These are phyloP conservation scores for Spinacia oleracea DNA, from an alignment of 179 eudicot genomes.

Conservation along the genomic window DNA sequence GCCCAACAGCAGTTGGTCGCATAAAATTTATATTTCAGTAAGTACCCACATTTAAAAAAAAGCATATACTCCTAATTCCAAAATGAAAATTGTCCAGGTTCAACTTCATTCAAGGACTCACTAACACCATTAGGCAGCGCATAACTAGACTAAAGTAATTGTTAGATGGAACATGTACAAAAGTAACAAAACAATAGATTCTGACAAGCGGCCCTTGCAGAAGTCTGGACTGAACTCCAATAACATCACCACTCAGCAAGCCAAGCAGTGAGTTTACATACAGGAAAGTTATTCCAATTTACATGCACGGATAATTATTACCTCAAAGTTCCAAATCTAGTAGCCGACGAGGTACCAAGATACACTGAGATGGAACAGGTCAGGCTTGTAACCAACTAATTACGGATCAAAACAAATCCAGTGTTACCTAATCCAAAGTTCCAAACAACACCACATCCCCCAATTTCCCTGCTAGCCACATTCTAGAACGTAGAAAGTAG, in stretches of 20 bases:
- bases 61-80: background rate
- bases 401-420: background rate
- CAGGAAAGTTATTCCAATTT: background rate
- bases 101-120: background rate
- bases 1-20: background rate
- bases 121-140: background rate
- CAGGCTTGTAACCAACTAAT: background rate
- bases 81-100: background rate
- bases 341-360: background rate
- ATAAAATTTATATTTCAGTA: background rate
- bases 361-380: background rate
- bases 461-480: background rate
- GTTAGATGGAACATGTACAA: background rate
- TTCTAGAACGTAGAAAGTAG: background rate
- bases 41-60: background rate
- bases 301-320: background rate
- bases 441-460: background rate
- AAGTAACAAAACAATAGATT: background rate
- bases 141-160: background rate
- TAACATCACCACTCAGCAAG: background rate
- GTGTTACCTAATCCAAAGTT: background rate
- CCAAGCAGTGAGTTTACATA: background rate
- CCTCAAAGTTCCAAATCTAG: background rate
- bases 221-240: background rate
- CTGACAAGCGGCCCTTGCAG: background rate